Evolutionary conservation across 2,329 filamentous ascomycete species (phyloP), one percentile per base, ranked within the genome.

Genomic region (Acarospora socialis): DNA sequence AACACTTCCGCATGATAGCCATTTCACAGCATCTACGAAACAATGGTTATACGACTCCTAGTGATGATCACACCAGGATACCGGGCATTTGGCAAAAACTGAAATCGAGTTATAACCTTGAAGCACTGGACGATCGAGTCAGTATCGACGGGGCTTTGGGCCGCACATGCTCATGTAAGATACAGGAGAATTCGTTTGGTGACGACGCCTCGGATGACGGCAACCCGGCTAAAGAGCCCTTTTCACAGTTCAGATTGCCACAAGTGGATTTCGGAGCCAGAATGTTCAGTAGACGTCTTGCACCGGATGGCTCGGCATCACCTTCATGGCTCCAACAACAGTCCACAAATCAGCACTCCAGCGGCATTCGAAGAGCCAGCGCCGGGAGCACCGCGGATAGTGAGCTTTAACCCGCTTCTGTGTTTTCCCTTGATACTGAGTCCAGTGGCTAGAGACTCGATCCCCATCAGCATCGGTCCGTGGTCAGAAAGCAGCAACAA

Each of bases 11-110:
- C 38, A 86, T 94, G 68, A 74, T 93, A 41, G 76, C 82, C 6
- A 82, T 94, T 36, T 78, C 78, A 26, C 76, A 86, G 44, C 73
- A 82, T 45, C 61, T 92, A 38, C 73, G 77, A 43, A 82, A 80
- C 44, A 80, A 86, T 54, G 83, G 83, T 69, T 84, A 53, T 70
- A 77, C 31, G 66, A 78, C 47, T 45, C 71, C 43, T 62, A 73
- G 50, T 14, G 53, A 60, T 44, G 68, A 70, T 10, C 90, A 98
- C 59, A 94, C 83, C 23, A 77, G 79, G 37, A 90, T 93, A 43
- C 78, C 81, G 0, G 79, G 81, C 23, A 93, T 98, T 42, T 95
- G 90, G 87, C 67, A 70, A 44, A 95, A 95, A 56, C 66, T 98
- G 7, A 61, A 68, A 19, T 73, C 73, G 20, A 71, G 90, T 40